Percentiles rank a stretch among this genome's conserved stretches.
These are phyloP conservation scores for Telfairia occidentalis DNA, from an alignment of 331 rosid species.

Conservation along the genomic window DNA sequence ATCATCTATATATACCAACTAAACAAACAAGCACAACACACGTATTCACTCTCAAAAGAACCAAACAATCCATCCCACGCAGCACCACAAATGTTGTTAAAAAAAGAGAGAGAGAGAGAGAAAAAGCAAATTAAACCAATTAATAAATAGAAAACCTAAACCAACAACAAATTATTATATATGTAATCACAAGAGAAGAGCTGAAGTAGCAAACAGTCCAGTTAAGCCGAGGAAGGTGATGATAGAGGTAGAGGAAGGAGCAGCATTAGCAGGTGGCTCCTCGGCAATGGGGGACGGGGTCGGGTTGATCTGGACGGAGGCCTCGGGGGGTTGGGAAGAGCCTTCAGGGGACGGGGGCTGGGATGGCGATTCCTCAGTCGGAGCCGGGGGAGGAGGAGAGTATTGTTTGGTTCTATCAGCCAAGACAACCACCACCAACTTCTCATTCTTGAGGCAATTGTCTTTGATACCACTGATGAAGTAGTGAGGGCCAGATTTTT, in stretches of 20 bases:
- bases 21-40: not conserved
- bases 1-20: not conserved
- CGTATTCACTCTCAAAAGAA: not conserved
- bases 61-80: not conserved
- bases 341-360: constrained; percentile 23
- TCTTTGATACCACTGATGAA: constrained; percentile 57
- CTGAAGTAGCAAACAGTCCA: constrained; percentile 29
- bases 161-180: not conserved
- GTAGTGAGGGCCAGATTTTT: constrained; percentile 36
- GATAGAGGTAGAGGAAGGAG: constrained; percentile 23
- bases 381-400: constrained; percentile 25
- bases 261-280: constrained; percentile 36
- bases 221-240: constrained; percentile 20
- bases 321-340: constrained; percentile 28
- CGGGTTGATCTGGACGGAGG: constrained; percentile 19
- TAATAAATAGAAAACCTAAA: not conserved
- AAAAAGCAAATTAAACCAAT: not conserved
- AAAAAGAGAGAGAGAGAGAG: not conserved
- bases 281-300: constrained; percentile 36
- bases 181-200: constrained; percentile 21
- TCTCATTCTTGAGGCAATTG: constrained; percentile 50
- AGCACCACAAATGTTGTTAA: not conserved
- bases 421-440: constrained; percentile 34
- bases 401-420: constrained; percentile 32
- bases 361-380: not conserved